phyloP scores from a whole-genome alignment of 306 rosid genomes.

The Inga oerstediana region DNA sequence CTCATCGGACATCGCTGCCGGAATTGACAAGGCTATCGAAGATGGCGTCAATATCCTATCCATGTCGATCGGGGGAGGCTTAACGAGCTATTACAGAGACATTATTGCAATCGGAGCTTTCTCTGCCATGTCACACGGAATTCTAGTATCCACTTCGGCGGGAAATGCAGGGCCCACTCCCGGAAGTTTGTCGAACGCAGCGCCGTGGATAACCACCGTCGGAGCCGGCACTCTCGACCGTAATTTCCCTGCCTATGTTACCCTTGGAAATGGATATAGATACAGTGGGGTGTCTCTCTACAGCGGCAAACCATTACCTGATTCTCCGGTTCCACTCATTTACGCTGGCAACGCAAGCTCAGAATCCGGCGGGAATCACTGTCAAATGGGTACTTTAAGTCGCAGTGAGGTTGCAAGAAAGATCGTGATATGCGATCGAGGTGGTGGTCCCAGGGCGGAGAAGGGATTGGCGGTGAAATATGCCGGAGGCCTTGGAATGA shows the following conservation, averaged over 20 bases:
- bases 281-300: slow-evolving; percentile 76
- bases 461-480: slow-evolving; percentile 70
- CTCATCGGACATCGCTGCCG: slow-evolving; percentile 75
- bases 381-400: slow-evolving; percentile 45
- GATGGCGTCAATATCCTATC: slow-evolving; percentile 80
- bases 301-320: slow-evolving; percentile 45
- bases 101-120: slow-evolving; percentile 76
- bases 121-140: slow-evolving; percentile 68
- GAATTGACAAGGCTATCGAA: slow-evolving; percentile 77
- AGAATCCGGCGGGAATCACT: slow-evolving; percentile 50
- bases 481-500: slow-evolving; percentile 90
- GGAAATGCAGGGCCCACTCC: slow-evolving; percentile 79
- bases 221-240: slow-evolving; percentile 96
- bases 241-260: slow-evolving; percentile 66
- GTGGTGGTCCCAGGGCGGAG: slow-evolving; percentile 66
- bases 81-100: slow-evolving; percentile 55
- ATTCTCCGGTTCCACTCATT: slow-evolving; percentile 55
- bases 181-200: slow-evolving; percentile 59
- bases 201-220: slow-evolving; percentile 89
- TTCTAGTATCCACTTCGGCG: slow-evolving; percentile 77
- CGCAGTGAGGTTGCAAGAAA: slow-evolving; percentile 62
- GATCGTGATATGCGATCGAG: slow-evolving; percentile 86
- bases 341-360: slow-evolving; percentile 58
- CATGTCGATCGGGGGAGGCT: slow-evolving; percentile 77
- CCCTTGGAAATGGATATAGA: slow-evolving; percentile 60